Evolutionary conservation across 192 early-diverging fungal genomes (phyloP).

Genomic region (Gigaspora rosea): DNA sequence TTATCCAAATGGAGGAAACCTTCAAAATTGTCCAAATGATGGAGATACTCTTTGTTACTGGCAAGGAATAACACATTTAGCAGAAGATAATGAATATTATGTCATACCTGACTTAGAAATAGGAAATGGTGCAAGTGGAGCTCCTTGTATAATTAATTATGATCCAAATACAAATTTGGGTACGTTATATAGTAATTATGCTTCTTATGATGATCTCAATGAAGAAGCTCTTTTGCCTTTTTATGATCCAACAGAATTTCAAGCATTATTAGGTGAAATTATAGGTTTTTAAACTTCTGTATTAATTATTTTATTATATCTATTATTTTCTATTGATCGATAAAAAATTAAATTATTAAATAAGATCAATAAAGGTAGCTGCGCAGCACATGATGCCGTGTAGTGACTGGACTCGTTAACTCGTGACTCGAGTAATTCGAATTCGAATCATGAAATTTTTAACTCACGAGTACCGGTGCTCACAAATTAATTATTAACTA

Average conservation of each 20-base stretch:
- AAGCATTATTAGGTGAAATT: not conserved
- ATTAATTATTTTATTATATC: too few relatives aligned
- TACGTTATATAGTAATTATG: not conserved
- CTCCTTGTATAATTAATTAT: constrained; percentile 2
- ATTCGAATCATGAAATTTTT: too few relatives aligned
- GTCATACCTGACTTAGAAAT: not conserved
- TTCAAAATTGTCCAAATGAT: constrained; percentile 8
- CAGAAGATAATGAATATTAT: not conserved
- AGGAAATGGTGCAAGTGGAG: not conserved
- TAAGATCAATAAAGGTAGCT: too few relatives aligned
- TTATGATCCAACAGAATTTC: not conserved
- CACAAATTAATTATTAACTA: too few relatives aligned
- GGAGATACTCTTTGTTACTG: not conserved
- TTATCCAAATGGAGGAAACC: not conserved
- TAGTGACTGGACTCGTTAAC: too few relatives aligned
- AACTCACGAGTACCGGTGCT: too few relatives aligned
- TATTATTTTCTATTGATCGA: too few relatives aligned
- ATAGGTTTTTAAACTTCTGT: not conserved
- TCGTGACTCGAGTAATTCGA: too few relatives aligned
- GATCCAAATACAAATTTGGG: not conserved
- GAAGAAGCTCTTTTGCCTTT: not conserved
- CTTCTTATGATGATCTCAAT: not conserved
- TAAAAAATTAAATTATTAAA: too few relatives aligned
- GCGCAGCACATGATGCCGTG: too few relatives aligned
- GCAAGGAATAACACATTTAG: not conserved